These are phyloP conservation scores for Diaporthe vexans DNA, from an alignment of 2,329 filamentous ascomycete species.

Conservation along the genomic window DNA sequence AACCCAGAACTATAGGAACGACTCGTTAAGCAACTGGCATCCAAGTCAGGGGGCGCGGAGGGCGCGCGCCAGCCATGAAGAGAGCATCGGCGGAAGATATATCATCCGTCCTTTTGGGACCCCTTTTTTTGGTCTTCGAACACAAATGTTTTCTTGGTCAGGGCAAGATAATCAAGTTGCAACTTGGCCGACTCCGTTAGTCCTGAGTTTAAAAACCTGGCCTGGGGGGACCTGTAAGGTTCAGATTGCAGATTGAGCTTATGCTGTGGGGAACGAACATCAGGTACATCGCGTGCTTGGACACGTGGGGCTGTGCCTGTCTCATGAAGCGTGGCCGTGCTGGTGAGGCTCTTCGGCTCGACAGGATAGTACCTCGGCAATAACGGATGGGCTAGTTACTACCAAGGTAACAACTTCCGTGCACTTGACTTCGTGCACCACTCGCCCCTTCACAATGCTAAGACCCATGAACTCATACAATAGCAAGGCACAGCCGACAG, in stretches of 20 bases:
- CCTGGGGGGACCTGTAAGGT: neutral
- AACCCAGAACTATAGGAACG: neutral
- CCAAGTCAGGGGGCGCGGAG: neutral
- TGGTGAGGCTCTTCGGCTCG: slow-evolving; percentile 12
- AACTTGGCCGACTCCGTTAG: neutral
- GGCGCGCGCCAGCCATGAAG: neutral
- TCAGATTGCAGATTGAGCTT: slow-evolving; percentile 5
- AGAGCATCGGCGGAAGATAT: neutral
- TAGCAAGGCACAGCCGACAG: neutral
- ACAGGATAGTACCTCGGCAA: slow-evolving; percentile 24
- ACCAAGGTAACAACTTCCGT: neutral
- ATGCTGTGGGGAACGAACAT: slow-evolving; percentile 20
- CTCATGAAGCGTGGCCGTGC: neutral
- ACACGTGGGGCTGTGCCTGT: slow-evolving; percentile 26
- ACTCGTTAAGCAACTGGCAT: neutral
- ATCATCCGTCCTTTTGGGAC: neutral
- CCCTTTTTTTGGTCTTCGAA: too few relatives aligned
- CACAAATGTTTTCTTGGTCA: neutral
- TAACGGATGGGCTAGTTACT: neutral
- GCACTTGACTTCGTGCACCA: neutral
- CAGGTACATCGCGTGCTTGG: neutral
- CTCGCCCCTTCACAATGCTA: neutral
- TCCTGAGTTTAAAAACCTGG: neutral
- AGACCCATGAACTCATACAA: too few relatives aligned
- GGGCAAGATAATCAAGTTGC: slow-evolving; percentile 18